Conservation (phyloP, 1,284 basidiomycete genomes). For the Ceratobasidium sp. region DNA sequence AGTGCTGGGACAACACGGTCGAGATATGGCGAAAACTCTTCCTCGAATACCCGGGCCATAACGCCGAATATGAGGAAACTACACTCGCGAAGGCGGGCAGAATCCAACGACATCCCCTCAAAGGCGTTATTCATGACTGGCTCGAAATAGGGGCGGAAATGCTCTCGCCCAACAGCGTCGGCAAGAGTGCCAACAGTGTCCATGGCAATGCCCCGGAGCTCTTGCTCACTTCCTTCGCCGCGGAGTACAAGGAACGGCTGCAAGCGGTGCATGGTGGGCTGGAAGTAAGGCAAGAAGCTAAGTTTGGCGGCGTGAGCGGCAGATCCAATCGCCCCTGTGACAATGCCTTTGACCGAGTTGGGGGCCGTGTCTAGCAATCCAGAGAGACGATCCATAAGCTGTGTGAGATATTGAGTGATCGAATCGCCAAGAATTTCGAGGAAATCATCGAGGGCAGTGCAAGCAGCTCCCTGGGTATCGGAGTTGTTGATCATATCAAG, state of each 20-base stretch:
- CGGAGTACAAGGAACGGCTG: constrained; percentile 87
- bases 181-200: constrained; percentile 98
- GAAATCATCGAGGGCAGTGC: constrained; percentile 95
- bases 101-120: constrained; percentile 86
- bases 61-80: constrained; percentile 99
- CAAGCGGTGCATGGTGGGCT: constrained; percentile 89
- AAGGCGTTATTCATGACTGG: constrained; percentile 97
- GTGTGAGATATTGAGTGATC: constrained; percentile 87
- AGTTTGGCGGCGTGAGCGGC: constrained; percentile 98
- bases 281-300: constrained; percentile 95
- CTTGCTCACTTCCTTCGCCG: constrained; percentile 88
- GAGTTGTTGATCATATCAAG: constrained; percentile 91
- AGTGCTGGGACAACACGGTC: constrained; percentile 89
- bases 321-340: constrained; percentile 97
- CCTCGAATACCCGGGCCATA: constrained; percentile 95
- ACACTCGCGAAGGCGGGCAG: constrained; percentile 91
- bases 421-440: constrained; percentile 94
- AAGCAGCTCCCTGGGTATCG: constrained; percentile 90
- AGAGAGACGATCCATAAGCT: constrained; percentile 96
- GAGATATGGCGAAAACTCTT: constrained; percentile 92
- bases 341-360: constrained; percentile 89
- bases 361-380: constrained; percentile 90
- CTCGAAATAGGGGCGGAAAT: constrained; percentile 95
- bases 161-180: constrained; percentile 94
- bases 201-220: constrained; percentile 97